These are phyloP conservation scores for Monosporascus sp. DNA, from an alignment of 2,329 filamentous ascomycete genomes.

Conservation along the genomic window DNA sequence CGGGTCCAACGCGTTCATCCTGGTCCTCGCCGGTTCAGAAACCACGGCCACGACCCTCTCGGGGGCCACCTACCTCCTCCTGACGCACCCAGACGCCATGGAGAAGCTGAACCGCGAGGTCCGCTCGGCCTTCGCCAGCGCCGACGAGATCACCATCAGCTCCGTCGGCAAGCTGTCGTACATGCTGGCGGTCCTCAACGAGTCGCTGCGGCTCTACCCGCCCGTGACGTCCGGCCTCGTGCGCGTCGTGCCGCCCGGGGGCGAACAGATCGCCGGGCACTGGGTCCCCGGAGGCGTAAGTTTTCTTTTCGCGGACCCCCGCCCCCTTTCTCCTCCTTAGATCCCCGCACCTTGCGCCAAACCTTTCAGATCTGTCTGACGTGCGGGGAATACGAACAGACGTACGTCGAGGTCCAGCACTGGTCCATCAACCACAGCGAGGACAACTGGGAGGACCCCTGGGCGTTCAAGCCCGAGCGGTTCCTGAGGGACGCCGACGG, in stretches of 20 bases:
- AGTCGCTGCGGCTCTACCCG: conserved; percentile 38
- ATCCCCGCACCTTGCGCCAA: not conserved
- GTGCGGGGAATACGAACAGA: conserved; percentile 17
- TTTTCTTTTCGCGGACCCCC: not conserved
- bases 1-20: conserved; percentile 20
- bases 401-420: conserved; percentile 32
- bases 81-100: conserved; percentile 25
- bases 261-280: conserved; percentile 18
- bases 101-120: conserved; percentile 34
- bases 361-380: not conserved
- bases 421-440: conserved; percentile 31
- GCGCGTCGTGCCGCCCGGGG: conserved; percentile 16
- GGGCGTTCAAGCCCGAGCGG: conserved; percentile 34
- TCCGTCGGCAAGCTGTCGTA: conserved; percentile 32
- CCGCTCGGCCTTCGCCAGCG: conserved; percentile 29
- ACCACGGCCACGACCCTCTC: conserved; percentile 26
- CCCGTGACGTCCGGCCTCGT: conserved; percentile 20
- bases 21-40: conserved; percentile 25
- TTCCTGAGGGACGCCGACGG: conserved; percentile 24
- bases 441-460: conserved; percentile 34
- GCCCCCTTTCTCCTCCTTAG: not conserved
- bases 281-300: conserved; percentile 23
- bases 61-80: conserved; percentile 23
- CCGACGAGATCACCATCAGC: conserved; percentile 33
- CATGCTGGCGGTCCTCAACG: conserved; percentile 37